Conservation (phyloP, 2,329 filamentous ascomycete species). For the Cylindrodendrum hubeiense region DNA sequence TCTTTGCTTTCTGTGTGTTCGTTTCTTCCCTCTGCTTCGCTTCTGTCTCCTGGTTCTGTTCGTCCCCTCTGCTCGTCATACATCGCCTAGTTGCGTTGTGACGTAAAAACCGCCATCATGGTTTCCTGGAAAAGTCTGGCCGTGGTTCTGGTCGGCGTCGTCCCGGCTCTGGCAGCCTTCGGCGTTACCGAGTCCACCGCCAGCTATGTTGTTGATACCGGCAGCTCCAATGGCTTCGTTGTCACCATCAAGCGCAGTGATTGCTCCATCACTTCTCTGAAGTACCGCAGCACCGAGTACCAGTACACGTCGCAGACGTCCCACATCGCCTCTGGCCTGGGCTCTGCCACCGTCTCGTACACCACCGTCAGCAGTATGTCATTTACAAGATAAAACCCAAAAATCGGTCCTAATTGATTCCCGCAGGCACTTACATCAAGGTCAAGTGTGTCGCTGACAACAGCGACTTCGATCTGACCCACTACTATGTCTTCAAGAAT, state of each 20-base stretch:
- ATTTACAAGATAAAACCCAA: not conserved
- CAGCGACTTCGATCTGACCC: constrained; percentile 60
- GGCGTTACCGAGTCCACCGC: constrained; percentile 55
- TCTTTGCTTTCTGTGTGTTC: not conserved
- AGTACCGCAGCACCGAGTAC: constrained; percentile 69
- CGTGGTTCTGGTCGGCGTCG: constrained; percentile 45
- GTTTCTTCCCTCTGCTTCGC: constrained; percentile 1
- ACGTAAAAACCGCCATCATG: constrained; percentile 26
- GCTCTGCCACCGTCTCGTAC: constrained; percentile 65
- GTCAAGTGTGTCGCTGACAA: constrained; percentile 70
- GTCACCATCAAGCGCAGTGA: constrained; percentile 65
- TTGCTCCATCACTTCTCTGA: constrained; percentile 75
- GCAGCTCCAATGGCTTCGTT: constrained; percentile 60
- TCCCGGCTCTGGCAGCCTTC: constrained; percentile 54
- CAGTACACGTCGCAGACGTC: constrained; percentile 60
- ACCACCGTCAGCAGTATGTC: constrained; percentile 49
- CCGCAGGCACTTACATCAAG: constrained; percentile 64
- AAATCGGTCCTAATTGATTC: constrained; percentile 1
- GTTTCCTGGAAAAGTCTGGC: constrained; percentile 38
- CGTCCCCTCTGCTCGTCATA: not conserved
- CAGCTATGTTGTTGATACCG: constrained; percentile 62
- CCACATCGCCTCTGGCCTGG: constrained; percentile 57
- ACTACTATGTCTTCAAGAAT: constrained; percentile 72
- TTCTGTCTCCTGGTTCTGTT: not conserved
- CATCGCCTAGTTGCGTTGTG: not conserved